Percentiles rank a stretch among this genome's conserved stretches.
phyloP scores from a whole-genome alignment of 108 stramenopile species.

The Pseudonitzschia multistriata region DNA sequence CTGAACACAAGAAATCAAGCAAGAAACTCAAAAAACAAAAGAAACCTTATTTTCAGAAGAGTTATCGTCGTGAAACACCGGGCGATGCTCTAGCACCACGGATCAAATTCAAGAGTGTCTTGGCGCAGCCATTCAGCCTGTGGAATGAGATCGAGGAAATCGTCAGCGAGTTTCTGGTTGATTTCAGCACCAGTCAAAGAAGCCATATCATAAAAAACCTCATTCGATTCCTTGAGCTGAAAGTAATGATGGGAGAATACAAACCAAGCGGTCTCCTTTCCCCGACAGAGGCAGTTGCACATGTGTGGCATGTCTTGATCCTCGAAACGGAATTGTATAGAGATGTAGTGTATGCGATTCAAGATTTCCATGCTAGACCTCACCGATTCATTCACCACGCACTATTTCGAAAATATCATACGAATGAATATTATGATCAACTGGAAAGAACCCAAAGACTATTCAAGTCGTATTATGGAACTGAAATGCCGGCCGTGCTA shows the following conservation, averaged over 20 bases:
- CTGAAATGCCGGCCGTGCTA: constrained; percentile 10
- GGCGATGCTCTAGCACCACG: background rate
- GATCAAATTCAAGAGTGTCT: constrained; percentile 6
- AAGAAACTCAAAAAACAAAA: constrained; percentile 1
- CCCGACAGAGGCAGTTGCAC: constrained; percentile 14
- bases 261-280: constrained; percentile 6
- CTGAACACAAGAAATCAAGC: background rate
- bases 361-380: constrained; percentile 23
- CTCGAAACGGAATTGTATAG: constrained; percentile 18
- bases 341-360: constrained; percentile 11
- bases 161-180: constrained; percentile 11
- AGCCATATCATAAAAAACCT: constrained; percentile 16
- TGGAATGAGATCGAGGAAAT: constrained; percentile 10
- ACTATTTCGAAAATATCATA: constrained; percentile 4
- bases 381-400: constrained; percentile 1
- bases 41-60: background rate
- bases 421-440: background rate
- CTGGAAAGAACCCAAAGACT: constrained; percentile 20
- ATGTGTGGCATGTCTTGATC: constrained; percentile 25
- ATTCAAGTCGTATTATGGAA: constrained; percentile 20
- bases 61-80: background rate
- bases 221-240: constrained; percentile 26
- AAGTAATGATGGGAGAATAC: constrained; percentile 26
- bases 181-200: constrained; percentile 10
- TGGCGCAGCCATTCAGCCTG: constrained; percentile 2